A percentile compares a stretch with the other conserved stretches of the same genome.
These are phyloP conservation scores for Spiraea crenata DNA, from an alignment of 331 rosid species.

Conservation along the genomic window DNA sequence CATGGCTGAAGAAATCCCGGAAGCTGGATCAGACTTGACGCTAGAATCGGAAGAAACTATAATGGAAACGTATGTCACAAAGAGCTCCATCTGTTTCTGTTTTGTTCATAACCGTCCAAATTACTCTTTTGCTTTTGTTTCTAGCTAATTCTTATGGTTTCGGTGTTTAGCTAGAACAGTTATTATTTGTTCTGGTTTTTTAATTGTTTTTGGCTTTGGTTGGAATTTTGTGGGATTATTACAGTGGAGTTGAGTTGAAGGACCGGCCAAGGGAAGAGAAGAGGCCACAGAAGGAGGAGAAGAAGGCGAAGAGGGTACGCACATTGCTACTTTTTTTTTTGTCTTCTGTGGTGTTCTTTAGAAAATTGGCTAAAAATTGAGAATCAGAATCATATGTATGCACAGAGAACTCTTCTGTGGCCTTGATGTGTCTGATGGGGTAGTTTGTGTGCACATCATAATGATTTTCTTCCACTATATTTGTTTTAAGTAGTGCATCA, in stretches of 20 bases:
- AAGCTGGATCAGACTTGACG: slow-evolving; percentile 12
- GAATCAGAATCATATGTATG: neutral
- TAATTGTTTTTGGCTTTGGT: neutral
- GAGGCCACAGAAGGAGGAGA: slow-evolving; percentile 76
- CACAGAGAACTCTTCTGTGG: neutral
- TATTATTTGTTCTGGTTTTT: neutral
- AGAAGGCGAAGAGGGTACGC: slow-evolving; percentile 64
- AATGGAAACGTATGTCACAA: slow-evolving; percentile 41
- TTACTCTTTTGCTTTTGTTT: neutral
- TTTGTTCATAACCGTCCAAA: neutral
- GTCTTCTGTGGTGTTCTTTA: neutral
- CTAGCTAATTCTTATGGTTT: neutral
- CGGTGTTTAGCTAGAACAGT: neutral
- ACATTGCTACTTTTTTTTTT: neutral
- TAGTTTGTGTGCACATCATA: neutral
- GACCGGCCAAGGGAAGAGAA: slow-evolving; percentile 77
- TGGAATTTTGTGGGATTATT: slow-evolving; percentile 1
- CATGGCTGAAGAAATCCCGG: slow-evolving; percentile 8
- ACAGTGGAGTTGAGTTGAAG: slow-evolving; percentile 82
- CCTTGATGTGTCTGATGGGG: neutral
- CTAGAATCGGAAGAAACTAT: slow-evolving; percentile 27
- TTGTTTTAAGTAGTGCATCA: neutral
- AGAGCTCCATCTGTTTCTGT: neutral
- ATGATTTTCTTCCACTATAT: neutral
- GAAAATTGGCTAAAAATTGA: neutral